Conservation (phyloP, 1,284 basidiomycete species). For the Moesziomyces globuligerus region DNA sequence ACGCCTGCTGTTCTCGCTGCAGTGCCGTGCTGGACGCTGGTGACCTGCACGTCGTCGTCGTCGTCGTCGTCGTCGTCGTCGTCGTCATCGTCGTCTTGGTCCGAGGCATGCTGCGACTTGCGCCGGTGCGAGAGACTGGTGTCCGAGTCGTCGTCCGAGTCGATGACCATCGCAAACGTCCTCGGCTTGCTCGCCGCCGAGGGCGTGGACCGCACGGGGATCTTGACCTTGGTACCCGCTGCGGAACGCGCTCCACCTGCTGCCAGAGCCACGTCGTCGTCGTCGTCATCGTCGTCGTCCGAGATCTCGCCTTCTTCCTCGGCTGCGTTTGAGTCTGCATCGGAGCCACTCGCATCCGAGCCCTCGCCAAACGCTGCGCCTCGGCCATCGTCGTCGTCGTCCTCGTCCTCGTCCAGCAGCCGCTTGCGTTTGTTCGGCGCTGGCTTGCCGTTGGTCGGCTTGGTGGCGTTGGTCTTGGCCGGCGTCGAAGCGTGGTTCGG, state of each 20-base stretch:
- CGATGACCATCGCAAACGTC: slow-evolving; percentile 14
- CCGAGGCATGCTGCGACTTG: slow-evolving; percentile 3
- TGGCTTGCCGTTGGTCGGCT: neutral
- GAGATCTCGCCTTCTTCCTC: slow-evolving; percentile 50
- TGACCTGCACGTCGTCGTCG: slow-evolving; percentile 24
- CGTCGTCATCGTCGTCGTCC: slow-evolving; percentile 37
- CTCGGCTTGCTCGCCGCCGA: slow-evolving; percentile 11
- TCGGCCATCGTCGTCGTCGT: slow-evolving; percentile 25
- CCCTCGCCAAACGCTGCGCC: slow-evolving; percentile 8
- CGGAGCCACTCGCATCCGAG: slow-evolving; percentile 1
- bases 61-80: slow-evolving; percentile 30
- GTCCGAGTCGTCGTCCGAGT: slow-evolving; percentile 27
- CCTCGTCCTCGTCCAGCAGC: slow-evolving; percentile 34
- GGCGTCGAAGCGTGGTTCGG: slow-evolving; percentile 28
- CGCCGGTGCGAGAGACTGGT: slow-evolving; percentile 5
- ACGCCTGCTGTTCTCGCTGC: neutral
- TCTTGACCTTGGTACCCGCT: slow-evolving; percentile 17
- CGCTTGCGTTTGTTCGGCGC: slow-evolving; percentile 22
- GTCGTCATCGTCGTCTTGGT: slow-evolving; percentile 34
- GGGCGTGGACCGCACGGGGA: slow-evolving; percentile 9
- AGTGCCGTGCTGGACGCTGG: slow-evolving; percentile 2
- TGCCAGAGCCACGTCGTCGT: slow-evolving; percentile 26
- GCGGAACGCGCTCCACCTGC: neutral
- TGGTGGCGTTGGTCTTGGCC: neutral
- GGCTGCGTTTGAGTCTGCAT: slow-evolving; percentile 11